phyloP scores from a whole-genome alignment of 192 early-diverging fungal genomes.

The Backusella sp. region DNA sequence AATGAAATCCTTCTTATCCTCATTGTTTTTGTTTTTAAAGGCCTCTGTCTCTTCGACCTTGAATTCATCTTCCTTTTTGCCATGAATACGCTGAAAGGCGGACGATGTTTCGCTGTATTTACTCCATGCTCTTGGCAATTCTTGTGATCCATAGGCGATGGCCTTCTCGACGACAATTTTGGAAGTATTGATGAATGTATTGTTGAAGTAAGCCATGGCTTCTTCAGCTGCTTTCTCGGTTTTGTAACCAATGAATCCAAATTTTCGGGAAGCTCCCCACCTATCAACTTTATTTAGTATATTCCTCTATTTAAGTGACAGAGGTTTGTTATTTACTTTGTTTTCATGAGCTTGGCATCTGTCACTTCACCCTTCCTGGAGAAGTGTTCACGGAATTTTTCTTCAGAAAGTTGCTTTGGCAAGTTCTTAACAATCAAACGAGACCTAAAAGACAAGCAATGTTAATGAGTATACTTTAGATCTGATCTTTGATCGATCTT shows the following conservation, averaged over 20 bases:
- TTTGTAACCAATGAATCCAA: slow-evolving; percentile 92
- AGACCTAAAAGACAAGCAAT: slow-evolving; percentile 19
- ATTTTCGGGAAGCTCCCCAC: slow-evolving; percentile 77
- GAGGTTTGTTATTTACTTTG: slow-evolving; percentile 45
- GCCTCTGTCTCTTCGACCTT: slow-evolving; percentile 37
- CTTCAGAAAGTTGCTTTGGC: slow-evolving; percentile 85
- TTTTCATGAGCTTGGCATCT: slow-evolving; percentile 87
- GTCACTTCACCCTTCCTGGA: slow-evolving; percentile 82
- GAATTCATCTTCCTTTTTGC: slow-evolving; percentile 16
- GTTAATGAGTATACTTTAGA: not conserved
- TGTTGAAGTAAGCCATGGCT: slow-evolving; percentile 85
- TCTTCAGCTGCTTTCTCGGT: slow-evolving; percentile 83
- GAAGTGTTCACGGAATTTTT: slow-evolving; percentile 89
- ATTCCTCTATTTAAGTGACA: not conserved
- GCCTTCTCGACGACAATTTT: slow-evolving; percentile 85
- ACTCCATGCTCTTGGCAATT: slow-evolving; percentile 89
- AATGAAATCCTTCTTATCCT: slow-evolving; percentile 46
- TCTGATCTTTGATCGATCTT: slow-evolving; percentile 1
- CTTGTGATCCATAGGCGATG: slow-evolving; percentile 79
- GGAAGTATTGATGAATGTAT: slow-evolving; percentile 90
- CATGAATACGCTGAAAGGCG: slow-evolving; percentile 57
- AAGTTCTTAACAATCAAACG: slow-evolving; percentile 96
- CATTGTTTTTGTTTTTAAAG: slow-evolving; percentile 42
- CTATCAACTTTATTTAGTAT: slow-evolving; percentile 38
- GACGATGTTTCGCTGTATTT: slow-evolving; percentile 84